A percentile compares a stretch with the other conserved stretches of the same genome.
Evolutionary conservation across 1,284 basidiomycete species (phyloP).

Genomic region (Boletellus deceptivus): DNA sequence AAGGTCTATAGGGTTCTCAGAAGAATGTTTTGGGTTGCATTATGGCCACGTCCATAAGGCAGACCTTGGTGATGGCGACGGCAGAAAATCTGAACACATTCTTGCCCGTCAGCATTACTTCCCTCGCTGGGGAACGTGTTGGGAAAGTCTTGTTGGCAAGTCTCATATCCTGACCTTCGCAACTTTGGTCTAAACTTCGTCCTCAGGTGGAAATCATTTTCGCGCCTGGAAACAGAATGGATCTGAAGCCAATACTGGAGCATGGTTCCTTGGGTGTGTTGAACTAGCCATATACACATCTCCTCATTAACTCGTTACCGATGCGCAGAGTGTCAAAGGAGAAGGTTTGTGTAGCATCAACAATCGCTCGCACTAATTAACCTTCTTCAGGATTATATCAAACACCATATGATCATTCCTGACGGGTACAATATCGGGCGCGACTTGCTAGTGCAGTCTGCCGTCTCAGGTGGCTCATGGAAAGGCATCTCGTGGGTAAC

Average conservation of each 20-base stretch:
- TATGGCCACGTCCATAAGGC: constrained; percentile 65
- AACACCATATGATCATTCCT: constrained; percentile 67
- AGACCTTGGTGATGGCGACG: constrained; percentile 71
- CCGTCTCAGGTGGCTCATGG: constrained; percentile 59
- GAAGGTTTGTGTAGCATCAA: constrained; percentile 38
- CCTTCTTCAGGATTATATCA: constrained; percentile 51
- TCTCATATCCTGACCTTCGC: constrained; percentile 29
- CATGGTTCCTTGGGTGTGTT: constrained; percentile 70
- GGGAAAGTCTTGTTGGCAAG: constrained; percentile 65
- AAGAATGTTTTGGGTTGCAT: constrained; percentile 72
- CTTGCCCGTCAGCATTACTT: constrained; percentile 70
- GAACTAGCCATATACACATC: neutral
- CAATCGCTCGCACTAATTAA: neutral
- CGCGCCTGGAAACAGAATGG: constrained; percentile 77
- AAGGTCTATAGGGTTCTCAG: constrained; percentile 76
- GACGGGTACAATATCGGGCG: constrained; percentile 79
- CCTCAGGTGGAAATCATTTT: constrained; percentile 57
- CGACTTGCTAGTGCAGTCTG: constrained; percentile 66
- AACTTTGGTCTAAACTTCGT: neutral
- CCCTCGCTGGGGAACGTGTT: constrained; percentile 64
- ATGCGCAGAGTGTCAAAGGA: constrained; percentile 66
- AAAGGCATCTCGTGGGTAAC: constrained; percentile 67
- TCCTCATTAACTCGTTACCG: neutral
- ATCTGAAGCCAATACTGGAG: constrained; percentile 55
- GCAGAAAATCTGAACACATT: constrained; percentile 57